phyloP scores from a whole-genome alignment of 306 rosid species.

The Phaseolus lunatus region DNA sequence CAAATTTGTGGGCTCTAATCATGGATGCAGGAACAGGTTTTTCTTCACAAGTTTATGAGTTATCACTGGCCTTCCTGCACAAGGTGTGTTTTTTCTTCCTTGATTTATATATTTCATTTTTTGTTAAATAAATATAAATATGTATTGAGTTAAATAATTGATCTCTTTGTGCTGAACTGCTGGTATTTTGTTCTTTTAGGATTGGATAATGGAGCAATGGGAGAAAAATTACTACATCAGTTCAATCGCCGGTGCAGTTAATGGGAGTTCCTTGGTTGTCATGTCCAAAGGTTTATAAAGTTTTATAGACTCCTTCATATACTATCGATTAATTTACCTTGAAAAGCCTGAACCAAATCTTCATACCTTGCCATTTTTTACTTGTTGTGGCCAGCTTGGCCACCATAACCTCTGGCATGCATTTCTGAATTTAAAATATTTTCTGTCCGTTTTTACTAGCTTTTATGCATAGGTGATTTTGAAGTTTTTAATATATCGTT shows the following conservation, averaged over 20 bases:
- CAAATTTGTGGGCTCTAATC: constrained; percentile 86
- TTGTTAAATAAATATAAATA: constrained; percentile 21
- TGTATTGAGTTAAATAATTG: constrained; percentile 18
- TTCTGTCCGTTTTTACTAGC: neutral
- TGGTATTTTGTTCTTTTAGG: constrained; percentile 59
- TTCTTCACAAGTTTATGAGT: constrained; percentile 86
- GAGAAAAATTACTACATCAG: constrained; percentile 92
- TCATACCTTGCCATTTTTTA: constrained; percentile 4
- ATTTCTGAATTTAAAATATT: neutral
- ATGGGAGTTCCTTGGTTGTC: constrained; percentile 94
- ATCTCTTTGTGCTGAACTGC: constrained; percentile 24
- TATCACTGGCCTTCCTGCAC: constrained; percentile 82
- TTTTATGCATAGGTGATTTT: constrained; percentile 8
- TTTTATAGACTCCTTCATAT: constrained; percentile 10
- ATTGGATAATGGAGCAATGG: constrained; percentile 99
- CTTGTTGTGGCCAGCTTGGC: neutral
- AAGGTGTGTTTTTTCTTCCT: constrained; percentile 61
- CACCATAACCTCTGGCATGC: neutral
- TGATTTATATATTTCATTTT: constrained; percentile 38
- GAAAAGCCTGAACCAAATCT: neutral
- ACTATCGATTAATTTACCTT: neutral
- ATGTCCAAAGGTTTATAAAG: constrained; percentile 84
- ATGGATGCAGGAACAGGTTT: constrained; percentile 97
- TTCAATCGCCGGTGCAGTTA: constrained; percentile 87
- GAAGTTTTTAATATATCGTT: neutral